A percentile compares a stretch with the other conserved stretches of the same genome.
Conservation (phyloP, 2,329 filamentous ascomycete genomes). For the Alternaria sp. region DNA sequence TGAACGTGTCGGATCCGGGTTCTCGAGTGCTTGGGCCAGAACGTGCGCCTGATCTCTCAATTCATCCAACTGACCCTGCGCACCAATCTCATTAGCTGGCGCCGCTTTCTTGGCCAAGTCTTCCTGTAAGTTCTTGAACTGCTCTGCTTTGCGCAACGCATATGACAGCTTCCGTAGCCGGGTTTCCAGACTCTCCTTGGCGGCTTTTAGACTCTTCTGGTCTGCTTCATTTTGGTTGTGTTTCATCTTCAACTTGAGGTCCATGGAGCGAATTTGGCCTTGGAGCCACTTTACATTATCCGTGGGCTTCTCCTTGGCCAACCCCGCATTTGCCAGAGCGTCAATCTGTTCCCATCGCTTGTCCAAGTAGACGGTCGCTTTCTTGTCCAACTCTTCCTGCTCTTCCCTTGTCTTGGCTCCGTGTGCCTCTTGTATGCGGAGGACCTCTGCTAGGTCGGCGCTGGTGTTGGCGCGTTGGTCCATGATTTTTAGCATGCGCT, state of each 20-base stretch:
- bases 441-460: constrained; percentile 66
- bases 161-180: constrained; percentile 34
- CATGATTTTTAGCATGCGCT: constrained; percentile 64
- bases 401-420: constrained; percentile 31
- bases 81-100: constrained; percentile 32
- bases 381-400: constrained; percentile 25
- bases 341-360: constrained; percentile 39
- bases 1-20: constrained; percentile 23
- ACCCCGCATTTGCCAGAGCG: constrained; percentile 27
- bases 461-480: constrained; percentile 70
- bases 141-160: constrained; percentile 34
- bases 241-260: constrained; percentile 35
- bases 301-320: constrained; percentile 20
- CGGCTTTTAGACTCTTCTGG: constrained; percentile 34
- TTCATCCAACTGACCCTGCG: constrained; percentile 26
- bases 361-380: constrained; percentile 24
- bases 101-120: constrained; percentile 22
- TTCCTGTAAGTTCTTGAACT: constrained; percentile 31
- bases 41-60: constrained; percentile 21
- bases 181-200: constrained; percentile 32
- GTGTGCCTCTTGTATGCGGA: constrained; percentile 57
- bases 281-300: constrained; percentile 38
- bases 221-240: constrained; percentile 37
- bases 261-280: constrained; percentile 34
- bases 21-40: constrained; percentile 23